phyloP scores from a whole-genome alignment of 352 stramenopile species.

The Phytophthora sp. region DNA sequence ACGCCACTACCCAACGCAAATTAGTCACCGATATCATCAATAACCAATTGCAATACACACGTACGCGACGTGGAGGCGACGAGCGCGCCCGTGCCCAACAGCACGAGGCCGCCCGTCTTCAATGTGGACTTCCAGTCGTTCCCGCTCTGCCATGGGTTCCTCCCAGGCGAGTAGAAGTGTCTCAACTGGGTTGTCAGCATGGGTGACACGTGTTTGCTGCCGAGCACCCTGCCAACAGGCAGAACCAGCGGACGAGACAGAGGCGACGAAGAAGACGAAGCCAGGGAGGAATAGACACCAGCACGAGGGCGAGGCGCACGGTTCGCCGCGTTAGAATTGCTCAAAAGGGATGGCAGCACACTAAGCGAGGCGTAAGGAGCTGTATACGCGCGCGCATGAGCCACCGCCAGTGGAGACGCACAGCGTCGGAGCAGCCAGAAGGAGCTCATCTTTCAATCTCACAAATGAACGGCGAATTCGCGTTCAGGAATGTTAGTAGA shows the following conservation, averaged over 20 bases:
- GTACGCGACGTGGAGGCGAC: conserved; percentile 70
- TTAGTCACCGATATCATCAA: conserved; percentile 4
- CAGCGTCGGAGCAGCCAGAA: conserved; percentile 30
- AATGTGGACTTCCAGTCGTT: conserved; percentile 57
- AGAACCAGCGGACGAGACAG: conserved; percentile 17
- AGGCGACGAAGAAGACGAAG: conserved; percentile 3
- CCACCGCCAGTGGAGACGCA: conserved; percentile 13
- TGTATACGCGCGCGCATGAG: conserved; percentile 7
- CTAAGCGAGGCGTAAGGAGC: conserved; percentile 4
- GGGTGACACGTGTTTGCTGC: background rate
- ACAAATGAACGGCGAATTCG: background rate
- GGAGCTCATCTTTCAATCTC: conserved; percentile 27
- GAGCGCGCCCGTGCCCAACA: conserved; percentile 61
- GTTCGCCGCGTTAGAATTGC: conserved; percentile 1
- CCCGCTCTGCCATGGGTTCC: conserved; percentile 47
- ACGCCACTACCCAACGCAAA: conserved; percentile 52
- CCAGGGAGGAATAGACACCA: background rate
- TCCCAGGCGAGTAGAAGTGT: conserved; percentile 40
- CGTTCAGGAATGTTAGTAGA: conserved; percentile 14
- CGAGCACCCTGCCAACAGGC: background rate
- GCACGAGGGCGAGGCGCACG: conserved; percentile 7
- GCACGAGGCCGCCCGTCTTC: conserved; percentile 69
- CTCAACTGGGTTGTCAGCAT: conserved; percentile 27
- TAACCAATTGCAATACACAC: conserved; percentile 9
- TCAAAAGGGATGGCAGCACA: conserved; percentile 2